phyloP scores from a whole-genome alignment of 495 filamentous ascomycete genomes.

The Daldinia grandis region DNA sequence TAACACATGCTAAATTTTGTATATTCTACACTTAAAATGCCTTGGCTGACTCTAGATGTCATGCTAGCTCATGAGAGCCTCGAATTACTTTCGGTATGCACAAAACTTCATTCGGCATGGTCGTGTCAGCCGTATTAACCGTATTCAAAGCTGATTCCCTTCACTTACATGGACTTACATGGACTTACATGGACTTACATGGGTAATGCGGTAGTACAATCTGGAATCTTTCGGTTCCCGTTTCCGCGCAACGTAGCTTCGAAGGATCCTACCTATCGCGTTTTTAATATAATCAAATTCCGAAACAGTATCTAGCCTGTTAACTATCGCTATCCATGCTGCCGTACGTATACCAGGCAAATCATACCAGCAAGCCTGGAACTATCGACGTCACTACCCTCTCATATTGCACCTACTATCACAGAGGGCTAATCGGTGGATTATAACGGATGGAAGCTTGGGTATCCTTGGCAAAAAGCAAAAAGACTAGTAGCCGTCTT shows the following conservation, averaged over 20 bases:
- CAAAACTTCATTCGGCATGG: constrained; percentile 14
- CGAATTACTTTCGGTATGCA: constrained; percentile 14
- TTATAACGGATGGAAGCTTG: constrained; percentile 14
- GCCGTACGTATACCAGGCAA: constrained; percentile 67
- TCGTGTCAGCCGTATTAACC: constrained; percentile 2
- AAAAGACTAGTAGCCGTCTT: background rate
- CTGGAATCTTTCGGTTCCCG: constrained; percentile 12
- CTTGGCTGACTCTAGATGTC: background rate
- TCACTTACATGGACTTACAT: background rate
- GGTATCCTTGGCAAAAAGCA: constrained; percentile 19
- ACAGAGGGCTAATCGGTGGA: background rate
- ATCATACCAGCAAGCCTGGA: background rate
- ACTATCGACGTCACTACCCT: constrained; percentile 19
- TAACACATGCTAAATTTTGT: background rate
- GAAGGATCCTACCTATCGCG: constrained; percentile 33
- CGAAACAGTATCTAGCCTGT: background rate
- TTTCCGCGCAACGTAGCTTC: constrained; percentile 28
- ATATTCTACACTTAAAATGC: background rate
- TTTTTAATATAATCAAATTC: constrained; percentile 25
- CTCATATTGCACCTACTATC: constrained; percentile 5
- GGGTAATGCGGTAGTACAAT: constrained; percentile 18
- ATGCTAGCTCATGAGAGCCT: background rate
- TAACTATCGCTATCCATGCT: constrained; percentile 50
- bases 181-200: no score
- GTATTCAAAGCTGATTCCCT: constrained; percentile 1